Evolutionary conservation across 2,329 filamentous ascomycete genomes (phyloP).

Genomic region (Colletotrichum tabaci): DNA sequence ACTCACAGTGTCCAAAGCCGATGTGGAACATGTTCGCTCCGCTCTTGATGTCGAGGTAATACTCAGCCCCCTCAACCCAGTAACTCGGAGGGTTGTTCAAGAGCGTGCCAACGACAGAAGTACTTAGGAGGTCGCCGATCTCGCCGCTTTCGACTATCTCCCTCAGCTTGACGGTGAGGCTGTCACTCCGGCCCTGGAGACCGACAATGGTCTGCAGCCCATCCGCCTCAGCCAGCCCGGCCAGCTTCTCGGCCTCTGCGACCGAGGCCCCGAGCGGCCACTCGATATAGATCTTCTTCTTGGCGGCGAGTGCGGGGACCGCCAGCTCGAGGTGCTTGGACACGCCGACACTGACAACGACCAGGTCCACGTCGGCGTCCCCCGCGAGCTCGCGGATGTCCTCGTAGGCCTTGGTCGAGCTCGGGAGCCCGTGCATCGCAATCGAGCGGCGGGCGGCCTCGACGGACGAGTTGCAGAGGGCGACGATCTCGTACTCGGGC

Average conservation of each 20-base stretch:
- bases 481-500: constrained; percentile 63
- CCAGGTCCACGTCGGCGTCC: constrained; percentile 67
- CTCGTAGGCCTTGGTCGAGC: constrained; percentile 64
- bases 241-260: constrained; percentile 59
- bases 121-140: constrained; percentile 49
- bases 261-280: constrained; percentile 67
- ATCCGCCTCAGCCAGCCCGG: constrained; percentile 55
- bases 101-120: neutral
- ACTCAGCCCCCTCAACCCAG: constrained; percentile 45
- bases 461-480: constrained; percentile 65
- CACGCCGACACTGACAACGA: constrained; percentile 69
- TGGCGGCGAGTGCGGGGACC: constrained; percentile 63
- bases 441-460: constrained; percentile 62
- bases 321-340: constrained; percentile 65
- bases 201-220: constrained; percentile 62
- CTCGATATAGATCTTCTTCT: constrained; percentile 69
- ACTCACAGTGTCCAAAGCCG: constrained; percentile 50
- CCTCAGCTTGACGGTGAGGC: constrained; percentile 57
- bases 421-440: constrained; percentile 56
- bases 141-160: constrained; percentile 57
- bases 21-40: constrained; percentile 48
- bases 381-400: constrained; percentile 62
- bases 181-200: constrained; percentile 60
- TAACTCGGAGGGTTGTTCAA: constrained; percentile 24
- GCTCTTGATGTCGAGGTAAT: constrained; percentile 45